Conservation (phyloP, 1,284 basidiomycete genomes). For the Ceratobasidium sp. region DNA sequence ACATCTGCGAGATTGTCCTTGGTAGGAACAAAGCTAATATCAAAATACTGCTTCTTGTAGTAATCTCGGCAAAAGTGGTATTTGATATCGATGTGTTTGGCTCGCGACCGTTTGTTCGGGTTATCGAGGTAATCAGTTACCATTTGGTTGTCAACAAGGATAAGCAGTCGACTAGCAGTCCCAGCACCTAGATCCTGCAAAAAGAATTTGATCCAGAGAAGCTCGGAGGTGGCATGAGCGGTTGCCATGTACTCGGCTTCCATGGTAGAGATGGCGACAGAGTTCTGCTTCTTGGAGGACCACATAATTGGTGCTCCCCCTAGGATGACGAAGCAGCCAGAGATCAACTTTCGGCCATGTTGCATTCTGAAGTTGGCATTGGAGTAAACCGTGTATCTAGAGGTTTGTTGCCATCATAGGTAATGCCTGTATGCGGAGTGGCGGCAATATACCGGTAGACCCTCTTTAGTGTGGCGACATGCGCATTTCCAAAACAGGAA, state of each 20-base stretch:
- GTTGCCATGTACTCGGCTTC: no score
- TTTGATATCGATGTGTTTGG: no score
- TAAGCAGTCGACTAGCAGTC: background rate
- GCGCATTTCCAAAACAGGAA: background rate
- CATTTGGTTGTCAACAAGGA: background rate
- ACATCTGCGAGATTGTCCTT: no score
- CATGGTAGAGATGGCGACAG: no score
- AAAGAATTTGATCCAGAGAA: no score
- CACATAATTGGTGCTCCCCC: no score
- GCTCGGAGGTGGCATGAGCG: no score
- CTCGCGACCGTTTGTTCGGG: constrained; percentile 44
- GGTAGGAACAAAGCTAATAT: no score
- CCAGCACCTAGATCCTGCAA: no score
- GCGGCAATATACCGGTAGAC: constrained; percentile 16
- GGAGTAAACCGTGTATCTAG: constrained; percentile 26
- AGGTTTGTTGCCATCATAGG: constrained; percentile 13
- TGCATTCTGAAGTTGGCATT: constrained; percentile 22
- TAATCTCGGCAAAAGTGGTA: no score
- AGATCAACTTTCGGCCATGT: constrained; percentile 13
- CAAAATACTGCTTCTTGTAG: no score
- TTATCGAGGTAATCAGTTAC: constrained; percentile 45
- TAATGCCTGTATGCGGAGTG: constrained; percentile 7
- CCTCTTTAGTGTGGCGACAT: background rate
- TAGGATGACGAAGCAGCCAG: constrained; percentile 3
- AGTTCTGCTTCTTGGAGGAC: no score